Evolutionary conservation across 2,329 filamentous ascomycete species (phyloP).

Genomic region (Colletotrichum paranaense): DNA sequence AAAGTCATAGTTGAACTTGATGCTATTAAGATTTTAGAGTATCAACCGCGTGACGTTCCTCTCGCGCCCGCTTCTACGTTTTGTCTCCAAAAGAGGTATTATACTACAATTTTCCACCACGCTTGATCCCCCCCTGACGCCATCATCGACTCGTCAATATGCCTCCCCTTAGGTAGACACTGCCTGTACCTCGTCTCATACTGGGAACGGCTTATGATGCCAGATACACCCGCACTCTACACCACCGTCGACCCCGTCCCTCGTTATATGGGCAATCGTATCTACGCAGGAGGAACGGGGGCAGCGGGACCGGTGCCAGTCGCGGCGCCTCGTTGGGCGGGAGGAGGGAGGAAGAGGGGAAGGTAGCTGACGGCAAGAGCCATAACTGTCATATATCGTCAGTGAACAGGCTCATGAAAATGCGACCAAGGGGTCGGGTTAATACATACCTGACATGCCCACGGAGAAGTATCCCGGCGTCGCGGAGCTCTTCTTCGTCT

Average conservation of each 20-base stretch:
- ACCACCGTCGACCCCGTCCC: background rate
- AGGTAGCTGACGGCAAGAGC: conserved; percentile 66
- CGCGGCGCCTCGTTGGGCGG: conserved; percentile 38
- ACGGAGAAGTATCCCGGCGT: conserved; percentile 80
- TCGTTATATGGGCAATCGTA: too few relatives aligned
- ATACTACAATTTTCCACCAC: conserved; percentile 8
- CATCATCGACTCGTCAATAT: background rate
- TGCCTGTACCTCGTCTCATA: background rate
- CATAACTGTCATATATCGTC: conserved; percentile 59
- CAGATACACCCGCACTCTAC: background rate
- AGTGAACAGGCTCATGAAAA: background rate
- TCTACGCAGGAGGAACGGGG: conserved; percentile 42
- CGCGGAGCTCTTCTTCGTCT: conserved; percentile 69
- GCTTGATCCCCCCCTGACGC: background rate
- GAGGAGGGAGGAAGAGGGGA: conserved; percentile 61
- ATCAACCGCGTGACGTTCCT: background rate
- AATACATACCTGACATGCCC: conserved; percentile 74
- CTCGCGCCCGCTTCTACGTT: background rate
- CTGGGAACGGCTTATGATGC: background rate
- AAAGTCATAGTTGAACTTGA: background rate
- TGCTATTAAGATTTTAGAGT: conserved; percentile 25
- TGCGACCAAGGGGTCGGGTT: background rate
- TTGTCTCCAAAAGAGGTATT: conserved; percentile 19
- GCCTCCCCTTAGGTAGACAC: background rate
- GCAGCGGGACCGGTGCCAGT: conserved; percentile 48